Evolutionary conservation across 371 early-diverging fungal genomes (phyloP), one percentile per base, ranked within the genome.

Genomic region (Haplosporangium sp.): DNA sequence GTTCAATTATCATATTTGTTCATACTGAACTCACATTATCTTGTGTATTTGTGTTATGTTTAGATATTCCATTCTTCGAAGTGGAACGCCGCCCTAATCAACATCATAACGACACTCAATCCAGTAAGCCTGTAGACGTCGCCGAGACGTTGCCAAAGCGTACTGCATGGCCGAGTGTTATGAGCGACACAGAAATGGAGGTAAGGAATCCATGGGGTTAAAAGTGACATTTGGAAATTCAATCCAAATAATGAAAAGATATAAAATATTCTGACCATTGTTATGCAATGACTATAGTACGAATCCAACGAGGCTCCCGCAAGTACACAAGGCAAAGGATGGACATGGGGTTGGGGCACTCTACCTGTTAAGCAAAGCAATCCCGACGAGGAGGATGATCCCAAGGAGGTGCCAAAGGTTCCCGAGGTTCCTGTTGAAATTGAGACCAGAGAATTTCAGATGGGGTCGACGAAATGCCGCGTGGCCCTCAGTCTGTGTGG

Each of bases 171-270:
- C 75, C 69, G 16, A 68, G 55, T 53, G 76, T 82, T 59, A 76
- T 83, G 67, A 83, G 83, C 47, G 83, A 83, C 53, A 83, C 83
- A 9, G 83, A 83, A 59, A 74, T 83, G 67, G 83, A 83, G 64
- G 83, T 81, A 68, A 69, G 20, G 10, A 59, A 6, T 36, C 42
- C 16, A 62, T 20, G 5, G 40, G 37, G 5, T 14, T 9, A 59
- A 40, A 14, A 3, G 6, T 61, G 6, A 14, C 18, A 7, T 8
- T 40, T 61, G 50, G 36, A 3, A 38, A 20, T 10, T 7, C 40
- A 42, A n/a, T 21, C 20, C 13, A 41, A 6, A 13, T 9, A 21
- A 42, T 38, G 36, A 37, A 40, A 50, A n/a, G 6, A 62, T 29
- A 23, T 4, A 13, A 0, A 45, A 11, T 23, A 9, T 18, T 48